Evolutionary conservation across 2,329 filamentous ascomycete species (phyloP).

Genomic region (Penicillium aurantiogriseum): DNA sequence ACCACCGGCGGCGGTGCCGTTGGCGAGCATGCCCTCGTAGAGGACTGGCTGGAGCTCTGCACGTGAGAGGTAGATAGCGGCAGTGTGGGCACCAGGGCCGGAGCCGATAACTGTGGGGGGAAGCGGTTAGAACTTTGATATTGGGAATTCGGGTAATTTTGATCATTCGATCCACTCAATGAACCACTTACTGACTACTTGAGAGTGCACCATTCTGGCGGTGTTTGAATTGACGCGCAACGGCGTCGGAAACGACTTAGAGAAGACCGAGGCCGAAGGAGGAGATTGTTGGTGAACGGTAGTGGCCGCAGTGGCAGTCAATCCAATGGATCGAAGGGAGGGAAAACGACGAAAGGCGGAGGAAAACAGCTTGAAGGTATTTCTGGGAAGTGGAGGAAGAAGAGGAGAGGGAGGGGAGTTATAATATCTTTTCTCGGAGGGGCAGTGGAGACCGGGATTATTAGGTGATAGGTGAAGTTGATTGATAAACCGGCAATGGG

Average conservation of each 20-base stretch:
- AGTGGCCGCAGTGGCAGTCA: slow-evolving; percentile 71
- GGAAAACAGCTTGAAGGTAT: slow-evolving; percentile 87
- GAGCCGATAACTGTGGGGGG: slow-evolving; percentile 70
- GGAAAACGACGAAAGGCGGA: slow-evolving; percentile 69
- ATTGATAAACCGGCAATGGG: slow-evolving; percentile 16
- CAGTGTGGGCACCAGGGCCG: slow-evolving; percentile 94
- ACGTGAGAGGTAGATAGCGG: slow-evolving; percentile 91
- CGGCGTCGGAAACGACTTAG: slow-evolving; percentile 38
- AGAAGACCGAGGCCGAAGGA: slow-evolving; percentile 36
- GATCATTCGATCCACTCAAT: slow-evolving; percentile 13
- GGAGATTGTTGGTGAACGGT: slow-evolving; percentile 62
- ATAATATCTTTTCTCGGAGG: slow-evolving; percentile 13
- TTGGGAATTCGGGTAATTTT: neutral
- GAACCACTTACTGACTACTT: slow-evolving; percentile 73
- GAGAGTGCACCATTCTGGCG: slow-evolving; percentile 77
- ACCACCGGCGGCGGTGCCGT: slow-evolving; percentile 91
- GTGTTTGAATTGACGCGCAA: slow-evolving; percentile 41
- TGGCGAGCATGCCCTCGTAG: slow-evolving; percentile 97
- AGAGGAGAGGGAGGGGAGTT: slow-evolving; percentile 11
- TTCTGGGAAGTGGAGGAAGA: slow-evolving; percentile 13
- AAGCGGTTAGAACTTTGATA: slow-evolving; percentile 17
- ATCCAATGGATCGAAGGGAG: slow-evolving; percentile 66
- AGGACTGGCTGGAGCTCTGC: slow-evolving; percentile 92
- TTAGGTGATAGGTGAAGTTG: slow-evolving; percentile 4
- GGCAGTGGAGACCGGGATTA: slow-evolving; percentile 22